Conservation (phyloP, 2,329 filamentous ascomycete species). For the Trichoderma sp. region DNA sequence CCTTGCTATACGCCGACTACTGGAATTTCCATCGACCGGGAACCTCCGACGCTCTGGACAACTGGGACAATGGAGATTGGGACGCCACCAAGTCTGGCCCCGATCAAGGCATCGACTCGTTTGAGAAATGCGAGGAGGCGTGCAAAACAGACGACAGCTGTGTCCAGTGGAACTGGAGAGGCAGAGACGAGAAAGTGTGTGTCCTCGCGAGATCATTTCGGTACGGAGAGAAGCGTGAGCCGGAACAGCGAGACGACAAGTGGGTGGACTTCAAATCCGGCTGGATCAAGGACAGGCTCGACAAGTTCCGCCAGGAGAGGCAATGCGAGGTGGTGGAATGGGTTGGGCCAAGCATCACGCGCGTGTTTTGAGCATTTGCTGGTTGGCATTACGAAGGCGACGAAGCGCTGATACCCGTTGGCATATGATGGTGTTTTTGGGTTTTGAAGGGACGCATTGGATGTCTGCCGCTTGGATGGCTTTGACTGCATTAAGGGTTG, state of each 20-base stretch:
- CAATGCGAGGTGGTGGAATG: conserved; percentile 39
- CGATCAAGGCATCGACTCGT: conserved; percentile 35
- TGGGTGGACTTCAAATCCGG: conserved; percentile 40
- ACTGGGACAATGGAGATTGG: conserved; percentile 43
- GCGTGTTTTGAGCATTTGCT: conserved; percentile 25
- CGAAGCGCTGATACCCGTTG: background rate
- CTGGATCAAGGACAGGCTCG: conserved; percentile 36
- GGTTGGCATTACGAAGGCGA: background rate
- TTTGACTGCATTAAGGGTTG: conserved; percentile 11
- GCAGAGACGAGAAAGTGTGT: conserved; percentile 38
- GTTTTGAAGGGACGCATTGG: background rate
- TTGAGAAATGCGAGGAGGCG: conserved; percentile 36
- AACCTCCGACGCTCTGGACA: conserved; percentile 31
- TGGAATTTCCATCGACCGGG: conserved; percentile 44
- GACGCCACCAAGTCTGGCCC: conserved; percentile 36
- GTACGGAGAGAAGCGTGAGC: conserved; percentile 33
- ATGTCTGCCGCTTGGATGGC: conserved; percentile 1
- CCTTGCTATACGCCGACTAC: conserved; percentile 44
- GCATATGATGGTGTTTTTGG: background rate
- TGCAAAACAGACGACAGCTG: conserved; percentile 36
- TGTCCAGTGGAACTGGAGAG: conserved; percentile 40
- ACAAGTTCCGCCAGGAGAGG: conserved; percentile 34
- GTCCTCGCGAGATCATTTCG: conserved; percentile 37
- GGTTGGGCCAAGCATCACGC: conserved; percentile 38
- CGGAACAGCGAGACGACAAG: conserved; percentile 34